Evolutionary conservation across 1,139 yeast genomes (phyloP), one percentile per base, ranked within the genome.

Genomic region (Lodderomyces metapsilosis): DNA sequence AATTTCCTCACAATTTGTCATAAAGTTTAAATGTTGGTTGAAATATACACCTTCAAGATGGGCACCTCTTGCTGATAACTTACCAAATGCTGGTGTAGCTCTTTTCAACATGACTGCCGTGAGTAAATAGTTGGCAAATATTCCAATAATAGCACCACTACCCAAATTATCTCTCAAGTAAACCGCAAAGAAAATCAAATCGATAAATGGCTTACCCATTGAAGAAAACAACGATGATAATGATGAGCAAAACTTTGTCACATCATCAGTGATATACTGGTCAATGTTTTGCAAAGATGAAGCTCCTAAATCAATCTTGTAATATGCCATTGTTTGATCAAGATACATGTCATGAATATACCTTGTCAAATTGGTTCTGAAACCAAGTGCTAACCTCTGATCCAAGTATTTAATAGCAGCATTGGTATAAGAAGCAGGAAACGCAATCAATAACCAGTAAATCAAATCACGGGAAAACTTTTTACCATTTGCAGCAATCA

Each of bases 351-450:
- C 97, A 63, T 91, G 97, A 50, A 89, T 79, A 61, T 91, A 91
- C 51, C 97, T 78, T 24, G 86, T 82, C 53, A 91, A 71, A 52
- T 85, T 84, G 1, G 95, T 84, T 66, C 97, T 78, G 66, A 91
- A 91, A 53, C 87, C 88, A 48, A 88, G 73, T 12, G 96, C 81
- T 45, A 91, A 68, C 53, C 88, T 76, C 54, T 84, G 78, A 44
- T 91, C 88, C 54, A 91, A 67, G 57, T 80, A 88, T 57, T 85
- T 87, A 57, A 91, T 91, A 46, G 94, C 91, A 38, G 96, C 86
- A 62, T 91, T 91, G 17, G 96, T 87, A 59, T 88, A 91, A 2
- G 95, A 84, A 1, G 97, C 96, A 1, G 97, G 98, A 50, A 89
- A 82, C 1, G 97, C 97, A 58, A 91, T 81, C 48, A 87, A 66